A percentile compares a stretch with the other conserved stretches of the same genome.
phyloP scores from a whole-genome alignment of 371 early-diverging fungal species.

The Saksenaea oblongispora region DNA sequence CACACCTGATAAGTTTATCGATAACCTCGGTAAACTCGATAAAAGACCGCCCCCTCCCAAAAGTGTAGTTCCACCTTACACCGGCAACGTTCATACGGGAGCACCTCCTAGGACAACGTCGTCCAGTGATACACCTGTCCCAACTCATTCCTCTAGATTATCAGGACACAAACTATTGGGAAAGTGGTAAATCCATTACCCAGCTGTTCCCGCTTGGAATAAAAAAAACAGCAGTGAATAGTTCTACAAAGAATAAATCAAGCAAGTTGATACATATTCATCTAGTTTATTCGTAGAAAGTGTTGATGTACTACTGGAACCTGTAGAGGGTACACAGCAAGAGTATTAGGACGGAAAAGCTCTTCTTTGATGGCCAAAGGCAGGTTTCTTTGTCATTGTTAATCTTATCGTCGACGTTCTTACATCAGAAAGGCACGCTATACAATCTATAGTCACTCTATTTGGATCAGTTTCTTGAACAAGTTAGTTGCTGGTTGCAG shows the following conservation, averaged over 20 bases:
- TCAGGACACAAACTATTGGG: conserved; percentile 5
- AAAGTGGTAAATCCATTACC: not conserved
- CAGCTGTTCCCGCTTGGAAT: not conserved
- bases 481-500: too few species aligned
- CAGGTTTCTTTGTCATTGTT: too few species aligned
- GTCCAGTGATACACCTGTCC: not conserved
- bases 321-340: too few species aligned
- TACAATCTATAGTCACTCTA: too few species aligned
- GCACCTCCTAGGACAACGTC: conserved; percentile 1
- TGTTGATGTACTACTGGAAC: too few species aligned
- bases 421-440: too few species aligned
- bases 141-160: conserved; percentile 4
- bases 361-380: too few species aligned
- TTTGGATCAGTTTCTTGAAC: too few species aligned
- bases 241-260: not conserved
- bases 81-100: conserved; percentile 19
- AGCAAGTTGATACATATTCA: too few species aligned
- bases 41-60: conserved; percentile 26
- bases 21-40: conserved; percentile 50
- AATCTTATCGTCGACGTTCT: too few species aligned
- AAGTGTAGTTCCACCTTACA: conserved; percentile 42
- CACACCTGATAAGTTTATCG: conserved; percentile 78
- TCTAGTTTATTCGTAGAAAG: too few species aligned
- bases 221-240: not conserved
- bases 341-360: too few species aligned